phyloP scores from a whole-genome alignment of 164 flowering plant species.

The Umbilicus rupestris region DNA sequence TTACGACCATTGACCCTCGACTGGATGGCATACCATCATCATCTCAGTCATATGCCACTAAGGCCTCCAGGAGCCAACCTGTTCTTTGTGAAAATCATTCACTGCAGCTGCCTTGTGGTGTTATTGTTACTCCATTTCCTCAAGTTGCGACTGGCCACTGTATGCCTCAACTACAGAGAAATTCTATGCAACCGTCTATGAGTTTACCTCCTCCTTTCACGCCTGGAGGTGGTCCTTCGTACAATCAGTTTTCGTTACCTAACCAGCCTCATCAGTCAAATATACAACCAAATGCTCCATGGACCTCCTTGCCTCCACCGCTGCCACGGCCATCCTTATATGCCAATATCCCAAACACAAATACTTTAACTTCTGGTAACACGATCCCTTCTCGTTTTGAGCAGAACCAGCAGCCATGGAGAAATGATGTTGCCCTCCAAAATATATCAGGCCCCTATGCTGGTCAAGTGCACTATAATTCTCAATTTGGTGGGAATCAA shows the following conservation, averaged over 20 bases:
- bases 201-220: constrained; percentile 18
- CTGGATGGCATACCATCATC: constrained; percentile 9
- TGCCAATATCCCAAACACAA: constrained; percentile 14
- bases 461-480: constrained; percentile 18
- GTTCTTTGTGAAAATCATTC: constrained; percentile 14
- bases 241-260: constrained; percentile 25
- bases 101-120: constrained; percentile 22
- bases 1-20: constrained; percentile 17
- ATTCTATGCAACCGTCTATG: constrained; percentile 17
- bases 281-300: constrained; percentile 22
- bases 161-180: constrained; percentile 17
- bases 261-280: constrained; percentile 24
- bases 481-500: constrained; percentile 26
- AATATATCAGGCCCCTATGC: constrained; percentile 17
- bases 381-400: constrained; percentile 29
- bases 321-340: constrained; percentile 23
- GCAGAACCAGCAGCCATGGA: constrained; percentile 25
- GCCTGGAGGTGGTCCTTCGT: constrained; percentile 18
- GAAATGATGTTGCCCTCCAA: constrained; percentile 26
- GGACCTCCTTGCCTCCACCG: constrained; percentile 32
- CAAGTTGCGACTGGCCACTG: constrained; percentile 21
- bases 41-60: constrained; percentile 4
- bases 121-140: constrained; percentile 19
- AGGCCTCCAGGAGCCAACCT: constrained; percentile 9
- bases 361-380: constrained; percentile 15